These are phyloP conservation scores for Phalaenopsis equestris DNA, from an alignment of 106 monocot species.

Conservation along the genomic window DNA sequence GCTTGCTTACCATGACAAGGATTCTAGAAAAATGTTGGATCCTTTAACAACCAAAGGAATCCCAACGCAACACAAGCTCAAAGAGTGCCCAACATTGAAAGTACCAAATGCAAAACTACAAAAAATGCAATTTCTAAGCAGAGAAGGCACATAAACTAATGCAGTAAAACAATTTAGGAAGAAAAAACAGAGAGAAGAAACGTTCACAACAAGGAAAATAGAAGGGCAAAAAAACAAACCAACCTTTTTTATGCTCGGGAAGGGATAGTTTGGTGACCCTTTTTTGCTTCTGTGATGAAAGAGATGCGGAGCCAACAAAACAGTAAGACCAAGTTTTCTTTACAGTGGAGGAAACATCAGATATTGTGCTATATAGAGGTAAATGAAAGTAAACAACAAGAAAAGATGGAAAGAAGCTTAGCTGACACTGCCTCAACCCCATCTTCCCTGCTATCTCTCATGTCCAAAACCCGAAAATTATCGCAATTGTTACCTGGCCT, in stretches of 20 bases:
- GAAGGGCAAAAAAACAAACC: neutral
- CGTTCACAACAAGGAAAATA: neutral
- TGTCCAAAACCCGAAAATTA: no score
- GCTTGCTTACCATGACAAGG: no score
- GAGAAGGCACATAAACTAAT: neutral
- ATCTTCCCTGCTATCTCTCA: no score
- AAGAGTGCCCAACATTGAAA: constrained; percentile 1
- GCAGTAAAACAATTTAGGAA: neutral
- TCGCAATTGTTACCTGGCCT: no score
- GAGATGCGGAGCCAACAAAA: neutral
- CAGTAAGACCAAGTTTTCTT: neutral
- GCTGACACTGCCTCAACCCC: no score
- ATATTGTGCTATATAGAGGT: neutral
- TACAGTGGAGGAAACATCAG: constrained; percentile 4
- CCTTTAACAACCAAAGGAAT: neutral
- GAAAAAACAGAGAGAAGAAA: neutral
- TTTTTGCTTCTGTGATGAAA: neutral
- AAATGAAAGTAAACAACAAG: neutral
- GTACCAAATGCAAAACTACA: neutral
- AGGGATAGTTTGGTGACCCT: constrained; percentile 2
- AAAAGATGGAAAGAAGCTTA: constrained; percentile 1
- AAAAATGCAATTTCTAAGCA: neutral
- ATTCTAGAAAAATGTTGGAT: no score
- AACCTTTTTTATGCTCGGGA: neutral
- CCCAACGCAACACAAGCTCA: constrained; percentile 9